phyloP scores from a whole-genome alignment of 2,329 filamentous ascomycete species.

The Ophiostoma sp. region DNA sequence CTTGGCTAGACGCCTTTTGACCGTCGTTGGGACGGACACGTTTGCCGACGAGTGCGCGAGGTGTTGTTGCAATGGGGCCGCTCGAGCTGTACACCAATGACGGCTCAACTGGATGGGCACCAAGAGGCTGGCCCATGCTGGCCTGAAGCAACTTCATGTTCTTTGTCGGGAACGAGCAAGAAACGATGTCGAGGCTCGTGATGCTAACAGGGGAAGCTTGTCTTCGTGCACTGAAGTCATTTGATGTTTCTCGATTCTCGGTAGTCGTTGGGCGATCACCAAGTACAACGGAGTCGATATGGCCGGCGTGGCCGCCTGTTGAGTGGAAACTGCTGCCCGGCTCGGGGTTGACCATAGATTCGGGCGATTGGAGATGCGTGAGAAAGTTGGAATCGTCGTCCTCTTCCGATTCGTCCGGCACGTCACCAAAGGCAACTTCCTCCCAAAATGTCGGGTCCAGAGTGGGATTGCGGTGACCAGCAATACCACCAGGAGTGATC shows the following conservation, averaged over 20 bases:
- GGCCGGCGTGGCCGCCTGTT: constrained; percentile 45
- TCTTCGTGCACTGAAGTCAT: constrained; percentile 37
- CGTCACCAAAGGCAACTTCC: constrained; percentile 46
- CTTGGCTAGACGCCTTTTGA: constrained; percentile 37
- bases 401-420: constrained; percentile 48
- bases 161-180: constrained; percentile 64
- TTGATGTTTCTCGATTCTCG: constrained; percentile 36
- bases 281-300: constrained; percentile 50
- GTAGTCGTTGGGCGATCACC: constrained; percentile 52
- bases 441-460: constrained; percentile 59
- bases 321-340: constrained; percentile 33
- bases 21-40: constrained; percentile 50
- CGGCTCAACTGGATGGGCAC: constrained; percentile 58
- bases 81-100: constrained; percentile 49
- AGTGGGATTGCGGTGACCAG: constrained; percentile 58
- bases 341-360: constrained; percentile 21
- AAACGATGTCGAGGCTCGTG: constrained; percentile 61
- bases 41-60: constrained; percentile 59
- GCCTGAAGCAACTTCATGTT: constrained; percentile 43
- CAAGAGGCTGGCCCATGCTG: constrained; percentile 46
- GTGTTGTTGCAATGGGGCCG: constrained; percentile 58
- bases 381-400: constrained; percentile 42
- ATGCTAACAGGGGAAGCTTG: constrained; percentile 58
- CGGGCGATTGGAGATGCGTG: constrained; percentile 26
- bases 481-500: constrained; percentile 74